Evolutionary conservation across 257 asterid genomes (phyloP), one percentile per base, ranked within the genome.

Genomic region (Solanum pennellii): DNA sequence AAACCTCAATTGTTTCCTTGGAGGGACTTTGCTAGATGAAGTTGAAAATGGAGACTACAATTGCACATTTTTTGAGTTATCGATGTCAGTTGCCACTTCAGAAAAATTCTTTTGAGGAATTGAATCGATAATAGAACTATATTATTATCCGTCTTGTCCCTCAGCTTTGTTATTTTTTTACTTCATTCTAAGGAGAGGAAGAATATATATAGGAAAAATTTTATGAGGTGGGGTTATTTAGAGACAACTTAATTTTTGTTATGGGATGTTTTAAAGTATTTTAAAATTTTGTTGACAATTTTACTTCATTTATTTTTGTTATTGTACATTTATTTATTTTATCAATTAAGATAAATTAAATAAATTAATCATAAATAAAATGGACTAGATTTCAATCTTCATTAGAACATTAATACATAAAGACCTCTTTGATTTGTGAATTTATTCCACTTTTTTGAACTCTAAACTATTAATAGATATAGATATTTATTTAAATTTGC

Each of bases 101-200:
- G 2, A 29, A 31, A 16, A 1, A 1, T 7, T 4, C 0, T 31
- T 9, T 29, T 15, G 1, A 2, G 15, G 0, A 29, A 7, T 31
- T 18, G 16, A 72, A 18, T 18, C 0, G 4, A 1, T 12, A 16
- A 1, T 9, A 8, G 8, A 3, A 18, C 13, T 12, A 0, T 72
- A 7, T 33, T 16, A 23, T 29, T 69, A 41, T 47, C 18, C 5
- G 56, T 18, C 56, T 13, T 47, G 56, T 15, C 12, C 6, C 13
- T 33, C 3, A 2, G 14, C 29, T 68, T 68, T 68, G 1, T 68
- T 68, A 13, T 12, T 27, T 11, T 10, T 4, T n/a, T 14, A 6
- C 21, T 1, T 13, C 11, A 68, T 68, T 14, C 6, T 7, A 1
- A 5, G 9, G 8, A 14, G 23, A 13, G 39, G 12, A 29, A 16